These are phyloP conservation scores for Pyricularia sp. DNA, from an alignment of 2,329 filamentous ascomycete genomes.

Conservation along the genomic window DNA sequence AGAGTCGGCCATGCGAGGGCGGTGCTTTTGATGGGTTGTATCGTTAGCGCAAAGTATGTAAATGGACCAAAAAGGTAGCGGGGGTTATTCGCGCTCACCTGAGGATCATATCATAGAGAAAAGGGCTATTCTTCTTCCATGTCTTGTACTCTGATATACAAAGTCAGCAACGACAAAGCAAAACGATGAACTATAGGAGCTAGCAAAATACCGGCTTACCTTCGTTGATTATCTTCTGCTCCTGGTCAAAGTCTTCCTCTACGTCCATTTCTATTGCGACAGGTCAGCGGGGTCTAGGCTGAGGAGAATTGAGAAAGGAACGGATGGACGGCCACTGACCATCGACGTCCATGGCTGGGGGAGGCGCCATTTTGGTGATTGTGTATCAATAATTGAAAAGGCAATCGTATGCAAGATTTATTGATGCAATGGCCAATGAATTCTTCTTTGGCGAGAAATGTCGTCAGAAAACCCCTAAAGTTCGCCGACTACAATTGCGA, in stretches of 20 bases:
- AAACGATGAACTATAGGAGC: background rate
- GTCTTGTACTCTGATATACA: constrained; percentile 79
- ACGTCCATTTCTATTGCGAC: constrained; percentile 37
- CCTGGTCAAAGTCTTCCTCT: constrained; percentile 62
- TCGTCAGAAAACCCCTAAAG: background rate
- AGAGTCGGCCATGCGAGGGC: constrained; percentile 96
- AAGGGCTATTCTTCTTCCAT: constrained; percentile 99
- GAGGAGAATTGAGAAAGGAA: background rate
- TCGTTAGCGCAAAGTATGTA: constrained; percentile 1
- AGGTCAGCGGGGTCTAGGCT: constrained; percentile 11
- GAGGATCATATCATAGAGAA: constrained; percentile 96
- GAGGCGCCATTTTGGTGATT: constrained; percentile 4
- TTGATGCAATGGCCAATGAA: background rate
- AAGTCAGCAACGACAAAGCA: background rate
- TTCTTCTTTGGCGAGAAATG: background rate
- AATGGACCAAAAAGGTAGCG: constrained; percentile 6
- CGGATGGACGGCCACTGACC: background rate
- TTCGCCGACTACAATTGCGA: background rate
- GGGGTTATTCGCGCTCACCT: constrained; percentile 37
- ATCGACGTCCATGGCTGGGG: constrained; percentile 4
- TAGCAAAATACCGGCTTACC: constrained; percentile 33
- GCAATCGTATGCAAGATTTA: background rate
- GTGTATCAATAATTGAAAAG: too few species aligned
- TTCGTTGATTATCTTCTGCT: constrained; percentile 91
- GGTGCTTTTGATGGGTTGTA: constrained; percentile 42